Base-by-base conservation (phyloP, 495 filamentous ascomycete species). In the Podospora pseudocomata region DNA sequence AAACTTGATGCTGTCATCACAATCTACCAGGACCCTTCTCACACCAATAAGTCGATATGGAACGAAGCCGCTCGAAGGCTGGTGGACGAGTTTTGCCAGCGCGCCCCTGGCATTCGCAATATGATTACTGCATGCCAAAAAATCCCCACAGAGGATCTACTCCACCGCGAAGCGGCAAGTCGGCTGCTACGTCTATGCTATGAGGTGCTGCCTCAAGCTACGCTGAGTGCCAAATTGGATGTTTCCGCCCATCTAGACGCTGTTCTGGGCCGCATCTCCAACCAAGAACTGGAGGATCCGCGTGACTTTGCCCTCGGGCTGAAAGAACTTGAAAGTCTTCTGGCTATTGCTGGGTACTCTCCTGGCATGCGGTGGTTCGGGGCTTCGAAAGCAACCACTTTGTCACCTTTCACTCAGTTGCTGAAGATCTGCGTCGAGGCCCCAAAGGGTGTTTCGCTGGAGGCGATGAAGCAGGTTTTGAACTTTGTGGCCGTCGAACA, bases 211-310 rank as follows among this genome's bases (percentile, higher is more conserved):
- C 93, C 95, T 2, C 88, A 92, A 72, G 78, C 92, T 20, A 93
- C 93, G 0, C 79, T 96, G 32, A 88, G 89, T 66, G 91, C 94
- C 63, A 93, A 87, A 63, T 92, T 97, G 70, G 96, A 97, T 76
- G 90, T 94, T 18, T 92, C 92, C 0, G 77, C 89, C 5, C 80
- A 90, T 18, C 79, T 97, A n/a, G 85, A 90, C 18, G 84, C 87
- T 63, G 84, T 87, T 6, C 78, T 96, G 57, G 80, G 82, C 60
- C 78, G 82, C 55, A 66, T 78, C 39, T 69, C 86, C 5, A 84
- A 88, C 26, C 69, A 71, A 16, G 72, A 81, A 16, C 19, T 70
- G 1, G 78, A 77, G 6, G 78, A 81, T 39, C 79, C 82, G 0
- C 79, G 87, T 65, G 81, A 86, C 60, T 70, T 73, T 60, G 82